phyloP scores from a whole-genome alignment of 2,329 filamentous ascomycete genomes.

The Aspergillus quadrilineatus region DNA sequence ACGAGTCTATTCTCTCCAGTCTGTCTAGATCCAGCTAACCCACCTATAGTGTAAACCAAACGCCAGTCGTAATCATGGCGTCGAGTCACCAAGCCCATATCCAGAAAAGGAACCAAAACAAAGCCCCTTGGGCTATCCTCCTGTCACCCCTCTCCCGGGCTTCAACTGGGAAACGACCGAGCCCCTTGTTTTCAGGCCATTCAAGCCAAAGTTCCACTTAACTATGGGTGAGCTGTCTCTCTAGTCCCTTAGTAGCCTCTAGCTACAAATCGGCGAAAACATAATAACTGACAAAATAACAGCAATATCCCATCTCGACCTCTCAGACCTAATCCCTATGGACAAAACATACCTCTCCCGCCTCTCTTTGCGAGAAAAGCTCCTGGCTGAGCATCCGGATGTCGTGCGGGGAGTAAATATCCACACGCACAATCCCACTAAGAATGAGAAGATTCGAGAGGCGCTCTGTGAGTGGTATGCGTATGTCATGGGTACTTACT shows the following conservation, averaged over 20 bases:
- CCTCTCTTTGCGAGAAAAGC: slow-evolving; percentile 48
- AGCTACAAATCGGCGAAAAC: slow-evolving; percentile 4
- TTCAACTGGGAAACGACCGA: slow-evolving; percentile 54
- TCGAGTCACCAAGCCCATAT: not conserved
- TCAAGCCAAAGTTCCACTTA: slow-evolving; percentile 62
- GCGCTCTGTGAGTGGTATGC: slow-evolving; percentile 59
- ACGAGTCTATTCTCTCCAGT: not conserved
- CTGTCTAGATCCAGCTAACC: not conserved
- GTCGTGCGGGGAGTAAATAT: slow-evolving; percentile 42
- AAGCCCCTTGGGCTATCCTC: slow-evolving; percentile 21
- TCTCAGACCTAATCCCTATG: slow-evolving; percentile 58
- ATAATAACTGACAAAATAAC: slow-evolving; percentile 1
- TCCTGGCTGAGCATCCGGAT: slow-evolving; percentile 47
- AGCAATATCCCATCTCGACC: slow-evolving; percentile 54
- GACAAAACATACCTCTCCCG: slow-evolving; percentile 59
- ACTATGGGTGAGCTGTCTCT: slow-evolving; percentile 57
- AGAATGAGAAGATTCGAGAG: slow-evolving; percentile 32
- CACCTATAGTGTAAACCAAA: not conserved
- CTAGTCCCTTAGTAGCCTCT: not conserved
- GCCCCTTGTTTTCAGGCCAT: slow-evolving; percentile 56
- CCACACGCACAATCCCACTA: slow-evolving; percentile 29
- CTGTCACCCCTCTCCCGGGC: slow-evolving; percentile 43
- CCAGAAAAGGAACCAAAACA: not conserved
- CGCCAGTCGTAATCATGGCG: not conserved
- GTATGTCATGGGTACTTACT: slow-evolving; percentile 55